A percentile compares a stretch with the other conserved stretches of the same genome.
These are phyloP conservation scores for Reutealis trisperma DNA, from an alignment of 345 rosid species.

Conservation along the genomic window DNA sequence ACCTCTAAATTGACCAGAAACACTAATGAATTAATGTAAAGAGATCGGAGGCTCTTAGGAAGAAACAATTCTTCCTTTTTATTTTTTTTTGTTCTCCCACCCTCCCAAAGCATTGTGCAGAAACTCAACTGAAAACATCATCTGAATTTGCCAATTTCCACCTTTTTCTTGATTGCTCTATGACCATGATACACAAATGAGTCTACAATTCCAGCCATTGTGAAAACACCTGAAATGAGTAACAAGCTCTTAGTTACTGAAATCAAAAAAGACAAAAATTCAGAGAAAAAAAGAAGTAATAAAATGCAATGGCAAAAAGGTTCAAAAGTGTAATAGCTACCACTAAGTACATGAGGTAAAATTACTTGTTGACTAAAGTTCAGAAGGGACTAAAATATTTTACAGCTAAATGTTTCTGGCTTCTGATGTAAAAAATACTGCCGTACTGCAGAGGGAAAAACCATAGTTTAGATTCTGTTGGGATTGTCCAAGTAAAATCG, in stretches of 20 bases:
- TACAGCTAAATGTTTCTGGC: neutral
- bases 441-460: neutral
- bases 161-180: constrained; percentile 32
- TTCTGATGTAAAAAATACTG: neutral
- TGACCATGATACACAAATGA: constrained; percentile 33
- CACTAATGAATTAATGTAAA: neutral
- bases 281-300: no score
- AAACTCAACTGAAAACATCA: neutral
- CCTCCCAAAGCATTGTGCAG: neutral
- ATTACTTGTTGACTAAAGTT: neutral
- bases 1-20: neutral
- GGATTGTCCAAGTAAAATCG: no score
- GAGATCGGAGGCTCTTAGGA: neutral
- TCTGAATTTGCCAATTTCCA: constrained; percentile 25
- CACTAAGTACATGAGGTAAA: no score
- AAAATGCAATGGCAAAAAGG: neutral
- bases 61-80: neutral
- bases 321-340: neutral
- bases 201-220: constrained; percentile 32
- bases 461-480: neutral
- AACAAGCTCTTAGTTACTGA: neutral
- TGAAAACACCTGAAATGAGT: constrained; percentile 27
- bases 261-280: neutral
- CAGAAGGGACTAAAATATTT: neutral
- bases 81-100: neutral